Base-by-base conservation (phyloP, 306 rosid species). In the Spatholobus suberectus region DNA sequence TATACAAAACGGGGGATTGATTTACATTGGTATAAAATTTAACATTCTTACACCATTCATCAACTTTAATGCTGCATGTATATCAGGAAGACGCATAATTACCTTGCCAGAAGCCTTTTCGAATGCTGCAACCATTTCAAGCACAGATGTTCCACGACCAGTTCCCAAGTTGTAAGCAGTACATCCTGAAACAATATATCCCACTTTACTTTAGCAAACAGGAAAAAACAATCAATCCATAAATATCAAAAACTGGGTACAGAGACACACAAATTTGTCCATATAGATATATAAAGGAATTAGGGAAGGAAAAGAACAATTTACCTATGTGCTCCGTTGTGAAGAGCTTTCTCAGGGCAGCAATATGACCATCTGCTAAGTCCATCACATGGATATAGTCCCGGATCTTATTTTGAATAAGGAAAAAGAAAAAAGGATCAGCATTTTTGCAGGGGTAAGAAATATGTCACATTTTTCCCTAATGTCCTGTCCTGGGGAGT, bases 381-480 rank as follows among this genome's bases (percentile, higher is more conserved):
- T 96, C 99, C 98, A 96, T 96, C 40, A 96, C 99, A 88, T 96
- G 99, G 84, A 96, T 94, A 71, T 93, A 96, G 91, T 96, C 99
- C 58, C 99, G 92, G 55, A 96, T 65, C 99, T 96, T 84, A 65
- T 80, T 83, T 86, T 47, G 79, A 41, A 63, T 24, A 65, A 38
- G 21, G 49, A 61, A 55, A 61, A 37, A 67, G 15, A 52, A 24
- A 24, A 14, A 18, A 70, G 8, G 38, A 66, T 87, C 35, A 69
- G 52, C 65, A 75, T n/a, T 78, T 49, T 20, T 61, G 27, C 44
- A 70, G 49, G 43, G 17, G 38, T 46, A 73, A 40, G 15, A 32
- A 57, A 54, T 44, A 2, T 17, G 12, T n/a, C 79, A 58, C 71
- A 57, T 58, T 61, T 69, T 44, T 7, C 46, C 51, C 14, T 43